Evolutionary conservation across 148 eudicot genomes (phyloP).

Genomic region (Rhododendron griersonianum): DNA sequence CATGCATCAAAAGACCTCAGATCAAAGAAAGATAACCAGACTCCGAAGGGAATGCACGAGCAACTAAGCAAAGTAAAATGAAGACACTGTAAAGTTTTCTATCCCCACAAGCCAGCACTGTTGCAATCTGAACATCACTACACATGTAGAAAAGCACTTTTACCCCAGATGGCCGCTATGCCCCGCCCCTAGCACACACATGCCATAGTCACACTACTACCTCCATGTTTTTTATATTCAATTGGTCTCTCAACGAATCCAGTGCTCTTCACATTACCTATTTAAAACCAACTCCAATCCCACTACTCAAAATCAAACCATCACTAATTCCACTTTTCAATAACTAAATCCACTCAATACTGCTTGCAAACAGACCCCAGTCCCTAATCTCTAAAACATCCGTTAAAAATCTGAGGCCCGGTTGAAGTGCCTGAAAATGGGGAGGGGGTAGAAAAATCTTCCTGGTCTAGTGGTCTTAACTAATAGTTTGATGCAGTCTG

Average conservation of each 20-base stretch:
- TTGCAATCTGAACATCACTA: neutral
- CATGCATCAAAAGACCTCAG: neutral
- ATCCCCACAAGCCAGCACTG: no score
- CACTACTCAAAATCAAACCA: neutral
- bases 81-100: neutral
- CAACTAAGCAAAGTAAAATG: neutral
- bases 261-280: neutral
- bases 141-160: neutral
- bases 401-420: neutral
- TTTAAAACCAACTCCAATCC: neutral
- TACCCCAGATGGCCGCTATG: neutral
- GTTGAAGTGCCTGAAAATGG: neutral
- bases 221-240: neutral
- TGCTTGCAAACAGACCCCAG: neutral
- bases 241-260: neutral
- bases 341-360: neutral
- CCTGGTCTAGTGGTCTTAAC: neutral
- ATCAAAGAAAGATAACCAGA: neutral
- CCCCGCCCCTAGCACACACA: neutral
- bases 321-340: neutral
- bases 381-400: neutral
- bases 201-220: neutral
- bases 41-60: neutral
- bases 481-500: neutral
- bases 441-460: neutral